Evolutionary conservation across 2,329 filamentous ascomycete species (phyloP).

Genomic region (Clonostachys solani): DNA sequence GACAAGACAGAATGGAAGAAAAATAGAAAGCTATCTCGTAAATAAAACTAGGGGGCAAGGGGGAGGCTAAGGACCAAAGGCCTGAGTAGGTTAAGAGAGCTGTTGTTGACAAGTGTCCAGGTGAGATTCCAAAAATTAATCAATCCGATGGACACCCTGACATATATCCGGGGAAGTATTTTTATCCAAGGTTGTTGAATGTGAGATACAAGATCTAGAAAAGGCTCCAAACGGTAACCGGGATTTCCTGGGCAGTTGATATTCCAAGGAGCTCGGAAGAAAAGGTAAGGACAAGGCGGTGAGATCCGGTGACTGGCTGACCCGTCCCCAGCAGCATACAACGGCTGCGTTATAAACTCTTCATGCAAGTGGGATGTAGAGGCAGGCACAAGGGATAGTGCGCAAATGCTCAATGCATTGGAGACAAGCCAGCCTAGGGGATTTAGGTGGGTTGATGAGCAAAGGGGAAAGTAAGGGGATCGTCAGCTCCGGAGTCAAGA

Average conservation of each 20-base stretch:
- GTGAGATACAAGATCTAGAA: not conserved
- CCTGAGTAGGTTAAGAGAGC: too few species aligned
- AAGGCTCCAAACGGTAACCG: not conserved
- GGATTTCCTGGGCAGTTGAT: not conserved
- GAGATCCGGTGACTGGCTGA: constrained; percentile 1
- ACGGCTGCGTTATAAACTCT: constrained; percentile 1
- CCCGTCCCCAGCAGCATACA: constrained; percentile 1
- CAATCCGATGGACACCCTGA: not conserved
- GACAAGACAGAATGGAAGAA: not conserved
- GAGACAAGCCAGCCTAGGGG: too few species aligned
- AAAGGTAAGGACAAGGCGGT: constrained; percentile 1
- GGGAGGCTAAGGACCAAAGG: too few species aligned
- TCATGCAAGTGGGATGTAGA: constrained; percentile 2
- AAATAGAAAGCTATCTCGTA: not conserved
- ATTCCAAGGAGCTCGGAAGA: not conserved
- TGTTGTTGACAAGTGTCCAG: too few species aligned
- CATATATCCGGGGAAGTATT: not conserved
- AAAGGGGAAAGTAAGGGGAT: too few species aligned
- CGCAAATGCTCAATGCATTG: not conserved
- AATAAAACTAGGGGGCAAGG: too few species aligned
- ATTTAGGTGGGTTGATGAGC: too few species aligned
- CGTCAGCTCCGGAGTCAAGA: constrained; percentile 1
- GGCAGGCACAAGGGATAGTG: not conserved
- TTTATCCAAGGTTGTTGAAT: not conserved
- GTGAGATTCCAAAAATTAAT: too few species aligned